Conservation (phyloP, 2,329 filamentous ascomycete species). For the Fusarium verrucosum region DNA sequence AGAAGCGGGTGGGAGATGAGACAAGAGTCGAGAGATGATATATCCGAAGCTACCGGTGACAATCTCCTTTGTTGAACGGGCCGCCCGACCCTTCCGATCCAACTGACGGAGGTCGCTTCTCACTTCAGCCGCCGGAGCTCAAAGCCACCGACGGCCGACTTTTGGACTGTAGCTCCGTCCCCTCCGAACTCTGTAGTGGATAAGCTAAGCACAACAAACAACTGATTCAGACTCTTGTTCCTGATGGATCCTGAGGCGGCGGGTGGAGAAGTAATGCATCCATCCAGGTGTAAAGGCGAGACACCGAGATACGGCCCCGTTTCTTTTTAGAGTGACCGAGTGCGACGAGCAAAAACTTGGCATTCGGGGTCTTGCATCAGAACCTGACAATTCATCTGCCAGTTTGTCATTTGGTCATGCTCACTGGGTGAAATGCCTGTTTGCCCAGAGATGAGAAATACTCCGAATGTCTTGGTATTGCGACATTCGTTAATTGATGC, state of each 20-base stretch:
- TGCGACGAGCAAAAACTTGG: slow-evolving; percentile 20
- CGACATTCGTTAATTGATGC: not conserved
- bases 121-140: slow-evolving; percentile 12
- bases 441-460: slow-evolving; percentile 2
- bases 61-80: not conserved
- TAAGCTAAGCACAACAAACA: not conserved
- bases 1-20: not conserved
- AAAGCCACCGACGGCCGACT: slow-evolving; percentile 25
- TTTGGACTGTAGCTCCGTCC: not conserved
- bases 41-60: slow-evolving; percentile 8
- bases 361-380: slow-evolving; percentile 33
- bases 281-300: slow-evolving; percentile 22
- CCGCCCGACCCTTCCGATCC: slow-evolving; percentile 16
- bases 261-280: slow-evolving; percentile 13
- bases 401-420: slow-evolving; percentile 27
- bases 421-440: slow-evolving; percentile 15
- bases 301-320: slow-evolving; percentile 18
- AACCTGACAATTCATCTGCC: slow-evolving; percentile 12
- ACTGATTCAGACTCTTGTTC: slow-evolving; percentile 1
- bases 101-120: slow-evolving; percentile 16
- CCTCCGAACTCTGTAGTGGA: slow-evolving; percentile 15
- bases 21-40: not conserved
- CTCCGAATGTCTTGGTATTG: not conserved
- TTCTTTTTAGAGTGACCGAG: slow-evolving; percentile 6
- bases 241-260: slow-evolving; percentile 9